phyloP scores from a whole-genome alignment of 2,329 filamentous ascomycete genomes.

The Lachnellula subtilissima region DNA sequence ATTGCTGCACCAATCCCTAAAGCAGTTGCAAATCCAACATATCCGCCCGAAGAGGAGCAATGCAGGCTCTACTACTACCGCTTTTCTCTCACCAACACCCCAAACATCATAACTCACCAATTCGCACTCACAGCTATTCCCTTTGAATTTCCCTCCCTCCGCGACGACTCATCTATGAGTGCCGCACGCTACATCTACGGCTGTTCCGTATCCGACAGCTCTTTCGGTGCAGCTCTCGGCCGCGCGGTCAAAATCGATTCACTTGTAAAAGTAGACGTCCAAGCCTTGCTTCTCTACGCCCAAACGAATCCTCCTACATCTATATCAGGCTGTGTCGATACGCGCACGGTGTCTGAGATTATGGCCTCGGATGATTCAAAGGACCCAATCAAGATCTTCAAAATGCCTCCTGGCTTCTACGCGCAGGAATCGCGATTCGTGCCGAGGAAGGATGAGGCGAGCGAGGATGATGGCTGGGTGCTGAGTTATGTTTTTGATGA shows the following conservation, averaged over 20 bases:
- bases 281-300: slow-evolving; percentile 49
- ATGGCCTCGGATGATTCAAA: slow-evolving; percentile 39
- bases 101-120: slow-evolving; percentile 49
- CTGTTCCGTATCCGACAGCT: slow-evolving; percentile 54
- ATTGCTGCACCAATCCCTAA: slow-evolving; percentile 48
- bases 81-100: slow-evolving; percentile 43
- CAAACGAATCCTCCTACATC: slow-evolving; percentile 39
- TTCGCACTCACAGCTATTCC: slow-evolving; percentile 61
- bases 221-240: slow-evolving; percentile 56
- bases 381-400: slow-evolving; percentile 58
- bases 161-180: slow-evolving; percentile 51
- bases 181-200: slow-evolving; percentile 60
- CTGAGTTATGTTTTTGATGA: slow-evolving; percentile 69
- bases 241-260: slow-evolving; percentile 63
- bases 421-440: slow-evolving; percentile 67
- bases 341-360: slow-evolving; percentile 48
- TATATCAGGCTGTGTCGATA: slow-evolving; percentile 60
- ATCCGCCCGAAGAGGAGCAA: slow-evolving; percentile 52
- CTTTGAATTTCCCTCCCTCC: slow-evolving; percentile 63
- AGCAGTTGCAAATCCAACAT: slow-evolving; percentile 10
- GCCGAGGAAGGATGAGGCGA: slow-evolving; percentile 35
- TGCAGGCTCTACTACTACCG: slow-evolving; percentile 67
- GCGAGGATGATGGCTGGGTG: slow-evolving; percentile 63
- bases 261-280: slow-evolving; percentile 56
- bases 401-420: slow-evolving; percentile 55